A percentile compares a stretch with the other conserved stretches of the same genome.
Conservation (phyloP, 257 asterid species). For the Coffea canephora region DNA sequence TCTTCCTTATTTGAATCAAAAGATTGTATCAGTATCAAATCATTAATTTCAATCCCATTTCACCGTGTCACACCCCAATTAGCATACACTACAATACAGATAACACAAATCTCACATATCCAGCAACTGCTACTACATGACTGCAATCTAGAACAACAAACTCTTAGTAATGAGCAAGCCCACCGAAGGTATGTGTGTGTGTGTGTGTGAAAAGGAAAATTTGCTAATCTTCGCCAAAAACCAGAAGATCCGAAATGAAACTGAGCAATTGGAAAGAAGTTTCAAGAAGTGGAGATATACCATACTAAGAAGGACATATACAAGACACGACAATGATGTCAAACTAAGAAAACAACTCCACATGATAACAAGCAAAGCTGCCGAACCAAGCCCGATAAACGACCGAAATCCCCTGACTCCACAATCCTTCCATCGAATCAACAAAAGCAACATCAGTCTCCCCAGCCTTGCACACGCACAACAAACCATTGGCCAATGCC, state of each 20-base stretch:
- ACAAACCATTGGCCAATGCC: slow-evolving; percentile 95
- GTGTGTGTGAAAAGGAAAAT: background rate
- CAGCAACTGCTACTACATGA: background rate
- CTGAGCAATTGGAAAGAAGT: background rate
- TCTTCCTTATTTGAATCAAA: background rate
- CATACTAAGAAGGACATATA: slow-evolving; percentile 93
- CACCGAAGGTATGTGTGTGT: background rate
- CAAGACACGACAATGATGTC: slow-evolving; percentile 88
- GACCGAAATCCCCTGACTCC: slow-evolving; percentile 61
- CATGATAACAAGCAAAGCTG: slow-evolving; percentile 88
- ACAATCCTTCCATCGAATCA: slow-evolving; percentile 78
- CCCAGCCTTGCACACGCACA: slow-evolving; percentile 69
- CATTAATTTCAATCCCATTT: background rate
- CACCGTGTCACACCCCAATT: background rate
- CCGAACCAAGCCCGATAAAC: slow-evolving; percentile 75
- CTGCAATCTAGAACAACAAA: background rate
- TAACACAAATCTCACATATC: background rate
- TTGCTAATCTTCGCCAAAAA: background rate
- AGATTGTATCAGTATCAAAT: background rate
- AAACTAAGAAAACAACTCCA: slow-evolving; percentile 97
- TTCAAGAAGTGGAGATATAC: slow-evolving; percentile 44
- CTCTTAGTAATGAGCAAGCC: background rate
- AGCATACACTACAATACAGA: background rate
- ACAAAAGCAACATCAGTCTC: slow-evolving; percentile 48
- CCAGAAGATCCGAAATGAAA: background rate